Percentiles rank a stretch among this genome's conserved stretches.
Conservation (phyloP, 2,329 filamentous ascomycete species). For the Trichoderma polysporum region DNA sequence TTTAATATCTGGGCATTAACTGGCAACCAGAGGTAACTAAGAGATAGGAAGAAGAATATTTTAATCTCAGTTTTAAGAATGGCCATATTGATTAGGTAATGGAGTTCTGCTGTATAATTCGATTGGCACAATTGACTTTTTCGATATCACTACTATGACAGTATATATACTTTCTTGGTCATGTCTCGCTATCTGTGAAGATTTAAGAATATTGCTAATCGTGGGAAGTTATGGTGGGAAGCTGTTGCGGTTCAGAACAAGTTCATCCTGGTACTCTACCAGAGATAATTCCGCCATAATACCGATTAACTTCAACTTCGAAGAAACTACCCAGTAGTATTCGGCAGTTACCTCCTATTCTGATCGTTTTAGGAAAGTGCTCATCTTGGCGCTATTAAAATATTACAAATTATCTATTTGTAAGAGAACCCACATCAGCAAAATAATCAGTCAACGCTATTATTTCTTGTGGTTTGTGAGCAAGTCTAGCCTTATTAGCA, state of each 20-base stretch:
- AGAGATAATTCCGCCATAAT: too few species aligned
- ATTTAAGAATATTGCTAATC: neutral
- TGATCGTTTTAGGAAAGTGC: neutral
- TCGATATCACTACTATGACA: neutral
- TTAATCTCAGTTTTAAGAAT: neutral
- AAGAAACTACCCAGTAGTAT: neutral
- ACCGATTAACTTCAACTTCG: too few species aligned
- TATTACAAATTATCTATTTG: too few species aligned
- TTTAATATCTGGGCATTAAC: neutral
- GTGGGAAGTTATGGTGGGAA: neutral
- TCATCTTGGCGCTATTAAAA: neutral
- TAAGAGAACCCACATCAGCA: too few species aligned
- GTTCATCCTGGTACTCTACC: neutral
- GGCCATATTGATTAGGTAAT: neutral
- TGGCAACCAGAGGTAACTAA: neutral
- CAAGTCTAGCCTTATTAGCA: too few species aligned
- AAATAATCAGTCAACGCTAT: too few species aligned
- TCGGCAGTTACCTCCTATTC: neutral
- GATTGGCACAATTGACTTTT: neutral
- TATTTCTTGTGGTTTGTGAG: too few species aligned
- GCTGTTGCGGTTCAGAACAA: neutral
- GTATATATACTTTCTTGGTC: neutral
- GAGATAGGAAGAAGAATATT: neutral
- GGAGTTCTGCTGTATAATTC: neutral
- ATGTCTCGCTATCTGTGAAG: neutral